Conservation (phyloP, 129 eudicot genomes). For the Flaveria brownii region DNA sequence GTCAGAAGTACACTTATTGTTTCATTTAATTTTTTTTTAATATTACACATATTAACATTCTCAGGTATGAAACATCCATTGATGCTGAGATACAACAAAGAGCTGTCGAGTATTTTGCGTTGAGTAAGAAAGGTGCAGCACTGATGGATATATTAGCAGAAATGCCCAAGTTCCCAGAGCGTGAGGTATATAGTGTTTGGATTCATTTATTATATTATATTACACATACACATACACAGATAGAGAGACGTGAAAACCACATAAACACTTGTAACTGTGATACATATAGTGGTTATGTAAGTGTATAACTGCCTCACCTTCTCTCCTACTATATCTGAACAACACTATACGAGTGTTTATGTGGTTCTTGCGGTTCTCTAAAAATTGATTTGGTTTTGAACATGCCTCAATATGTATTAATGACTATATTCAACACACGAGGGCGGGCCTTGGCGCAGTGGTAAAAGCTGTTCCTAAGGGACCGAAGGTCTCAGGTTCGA, state of each 20-base stretch:
- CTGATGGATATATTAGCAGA: slow-evolving; percentile 91
- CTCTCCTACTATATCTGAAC: too few species aligned
- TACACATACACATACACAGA: neutral
- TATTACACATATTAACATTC: slow-evolving; percentile 14
- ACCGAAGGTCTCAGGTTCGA: too few species aligned
- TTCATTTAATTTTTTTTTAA: neutral
- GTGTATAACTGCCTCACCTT: too few species aligned
- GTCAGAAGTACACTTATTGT: slow-evolving; percentile 13
- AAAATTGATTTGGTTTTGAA: too few species aligned
- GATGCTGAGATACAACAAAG: slow-evolving; percentile 99
- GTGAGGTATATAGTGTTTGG: slow-evolving; percentile 61
- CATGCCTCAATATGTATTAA: neutral
- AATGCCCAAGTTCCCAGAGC: slow-evolving; percentile 98
- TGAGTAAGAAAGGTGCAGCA: slow-evolving; percentile 92
- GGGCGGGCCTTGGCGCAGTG: too few species aligned
- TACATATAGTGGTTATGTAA: too few species aligned
- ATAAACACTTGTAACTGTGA: too few species aligned
- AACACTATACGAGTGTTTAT: too few species aligned
- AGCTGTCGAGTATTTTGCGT: slow-evolving; percentile 81
- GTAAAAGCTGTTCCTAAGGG: too few species aligned
- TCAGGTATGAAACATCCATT: slow-evolving; percentile 87
- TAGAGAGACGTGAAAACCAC: too few species aligned
- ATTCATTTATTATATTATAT: neutral
- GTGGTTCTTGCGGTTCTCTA: too few species aligned
- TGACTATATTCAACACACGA: neutral